These are phyloP conservation scores for Blastocystis sp. DNA, from an alignment of 352 stramenopile species.

Conservation along the genomic window DNA sequence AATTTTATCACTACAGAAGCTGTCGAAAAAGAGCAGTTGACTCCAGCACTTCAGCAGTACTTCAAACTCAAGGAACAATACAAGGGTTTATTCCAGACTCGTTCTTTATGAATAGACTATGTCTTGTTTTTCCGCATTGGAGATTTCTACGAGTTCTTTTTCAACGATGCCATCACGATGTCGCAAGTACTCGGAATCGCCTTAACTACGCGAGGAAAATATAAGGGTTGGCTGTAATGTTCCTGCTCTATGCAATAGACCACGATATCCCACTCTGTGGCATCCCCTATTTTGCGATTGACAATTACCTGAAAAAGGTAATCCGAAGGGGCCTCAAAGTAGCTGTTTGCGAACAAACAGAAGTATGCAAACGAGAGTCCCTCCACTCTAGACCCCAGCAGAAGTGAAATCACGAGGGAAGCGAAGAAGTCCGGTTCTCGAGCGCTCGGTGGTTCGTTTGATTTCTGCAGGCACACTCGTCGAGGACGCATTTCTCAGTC, in stretches of 20 bases:
- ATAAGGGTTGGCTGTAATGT: slow-evolving; percentile 9
- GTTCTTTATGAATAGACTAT: slow-evolving; percentile 49
- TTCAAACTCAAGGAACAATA: slow-evolving; percentile 48
- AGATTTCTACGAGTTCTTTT: slow-evolving; percentile 64
- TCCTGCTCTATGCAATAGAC: neutral
- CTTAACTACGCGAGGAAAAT: slow-evolving; percentile 54
- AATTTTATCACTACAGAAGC: slow-evolving; percentile 18
- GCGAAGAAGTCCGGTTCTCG: slow-evolving; percentile 14
- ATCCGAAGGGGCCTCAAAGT: slow-evolving; percentile 59
- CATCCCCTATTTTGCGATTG: slow-evolving; percentile 61
- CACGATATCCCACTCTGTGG: slow-evolving; percentile 62
- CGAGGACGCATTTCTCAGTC: slow-evolving; percentile 39
- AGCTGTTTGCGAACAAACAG: slow-evolving; percentile 62
- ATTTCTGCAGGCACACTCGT: slow-evolving; percentile 50
- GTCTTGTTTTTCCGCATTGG: slow-evolving; percentile 63
- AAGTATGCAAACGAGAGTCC: neutral
- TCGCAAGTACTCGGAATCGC: slow-evolving; percentile 61
- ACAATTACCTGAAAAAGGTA: slow-evolving; percentile 62
- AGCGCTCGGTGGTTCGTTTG: slow-evolving; percentile 25
- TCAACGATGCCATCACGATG: slow-evolving; percentile 62
- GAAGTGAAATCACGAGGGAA: neutral
- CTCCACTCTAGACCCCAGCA: neutral
- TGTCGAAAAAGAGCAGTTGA: slow-evolving; percentile 37
- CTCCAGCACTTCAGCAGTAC: slow-evolving; percentile 26
- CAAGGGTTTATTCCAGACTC: neutral